These are phyloP conservation scores for Talaromyces sp. DNA, from an alignment of 2,329 filamentous ascomycete genomes.

Conservation along the genomic window DNA sequence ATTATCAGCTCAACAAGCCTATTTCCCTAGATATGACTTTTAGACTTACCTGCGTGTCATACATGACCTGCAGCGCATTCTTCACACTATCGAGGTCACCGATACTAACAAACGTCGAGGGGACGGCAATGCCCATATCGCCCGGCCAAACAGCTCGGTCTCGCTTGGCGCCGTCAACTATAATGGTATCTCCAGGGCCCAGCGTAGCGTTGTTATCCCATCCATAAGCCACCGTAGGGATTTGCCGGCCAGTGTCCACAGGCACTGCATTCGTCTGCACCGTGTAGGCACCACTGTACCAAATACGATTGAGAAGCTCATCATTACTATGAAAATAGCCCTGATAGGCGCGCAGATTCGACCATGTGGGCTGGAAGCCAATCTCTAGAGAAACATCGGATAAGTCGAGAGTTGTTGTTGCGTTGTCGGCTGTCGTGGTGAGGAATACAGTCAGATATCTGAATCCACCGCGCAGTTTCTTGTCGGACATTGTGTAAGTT, in stretches of 20 bases:
- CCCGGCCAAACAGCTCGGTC: slow-evolving; percentile 45
- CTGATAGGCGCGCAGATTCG: slow-evolving; percentile 49
- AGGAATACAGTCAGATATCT: slow-evolving; percentile 42
- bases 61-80: slow-evolving; percentile 47
- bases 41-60: slow-evolving; percentile 35
- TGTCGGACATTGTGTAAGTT: slow-evolving; percentile 36
- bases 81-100: slow-evolving; percentile 44
- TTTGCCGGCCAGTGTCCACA: slow-evolving; percentile 32
- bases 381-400: slow-evolving; percentile 41
- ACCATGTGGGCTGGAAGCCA: slow-evolving; percentile 48
- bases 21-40: neutral
- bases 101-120: slow-evolving; percentile 39
- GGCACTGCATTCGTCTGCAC: slow-evolving; percentile 45
- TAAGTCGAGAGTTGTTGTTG: slow-evolving; percentile 26
- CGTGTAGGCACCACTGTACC: slow-evolving; percentile 55
- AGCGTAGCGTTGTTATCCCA: slow-evolving; percentile 40
- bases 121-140: slow-evolving; percentile 49
- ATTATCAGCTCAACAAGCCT: neutral
- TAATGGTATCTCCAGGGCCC: slow-evolving; percentile 37
- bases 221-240: slow-evolving; percentile 25
- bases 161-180: slow-evolving; percentile 41
- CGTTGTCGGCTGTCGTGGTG: slow-evolving; percentile 24
- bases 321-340: slow-evolving; percentile 52
- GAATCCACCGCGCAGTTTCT: slow-evolving; percentile 41
- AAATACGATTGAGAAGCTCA: slow-evolving; percentile 52